Percentiles rank a stretch among this genome's conserved stretches.
Conservation (phyloP, 2,329 filamentous ascomycete species). For the Blumeriella jaapii region DNA sequence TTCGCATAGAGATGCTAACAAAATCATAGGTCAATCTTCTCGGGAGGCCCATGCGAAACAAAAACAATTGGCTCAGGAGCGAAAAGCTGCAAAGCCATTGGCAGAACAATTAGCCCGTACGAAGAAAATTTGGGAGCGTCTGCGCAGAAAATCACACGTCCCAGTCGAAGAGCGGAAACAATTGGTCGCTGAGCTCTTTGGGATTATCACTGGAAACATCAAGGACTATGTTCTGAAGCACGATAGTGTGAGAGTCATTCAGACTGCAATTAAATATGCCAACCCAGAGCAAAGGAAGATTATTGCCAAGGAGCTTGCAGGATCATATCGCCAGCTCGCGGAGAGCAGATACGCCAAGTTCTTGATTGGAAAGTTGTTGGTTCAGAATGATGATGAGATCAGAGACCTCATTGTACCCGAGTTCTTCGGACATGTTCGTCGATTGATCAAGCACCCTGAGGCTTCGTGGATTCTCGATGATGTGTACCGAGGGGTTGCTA, state of each 20-base stretch:
- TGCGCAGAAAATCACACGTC: constrained; percentile 88
- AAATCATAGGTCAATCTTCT: constrained; percentile 48
- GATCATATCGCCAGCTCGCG: constrained; percentile 71
- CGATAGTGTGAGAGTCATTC: constrained; percentile 90
- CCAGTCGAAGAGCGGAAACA: constrained; percentile 78
- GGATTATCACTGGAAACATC: constrained; percentile 80
- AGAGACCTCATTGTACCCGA: constrained; percentile 83
- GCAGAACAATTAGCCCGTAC: constrained; percentile 78
- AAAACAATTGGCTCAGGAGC: constrained; percentile 75
- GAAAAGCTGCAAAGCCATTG: constrained; percentile 85
- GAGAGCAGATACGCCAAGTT: constrained; percentile 98
- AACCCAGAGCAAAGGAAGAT: constrained; percentile 71
- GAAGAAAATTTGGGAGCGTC: constrained; percentile 94
- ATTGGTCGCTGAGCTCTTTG: constrained; percentile 80
- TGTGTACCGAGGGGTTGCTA: constrained; percentile 82
- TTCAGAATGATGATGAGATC: constrained; percentile 81
- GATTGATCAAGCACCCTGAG: constrained; percentile 91
- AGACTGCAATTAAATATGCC: constrained; percentile 94
- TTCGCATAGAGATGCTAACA: constrained; percentile 24
- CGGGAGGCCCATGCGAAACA: constrained; percentile 90
- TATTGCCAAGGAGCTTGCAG: constrained; percentile 79
- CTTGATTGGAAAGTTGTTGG: constrained; percentile 85
- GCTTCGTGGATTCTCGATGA: constrained; percentile 97
- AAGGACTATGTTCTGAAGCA: constrained; percentile 98
- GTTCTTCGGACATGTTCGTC: constrained; percentile 87